phyloP scores from a whole-genome alignment of 164 flowering plant genomes.

The Malania oleifera region DNA sequence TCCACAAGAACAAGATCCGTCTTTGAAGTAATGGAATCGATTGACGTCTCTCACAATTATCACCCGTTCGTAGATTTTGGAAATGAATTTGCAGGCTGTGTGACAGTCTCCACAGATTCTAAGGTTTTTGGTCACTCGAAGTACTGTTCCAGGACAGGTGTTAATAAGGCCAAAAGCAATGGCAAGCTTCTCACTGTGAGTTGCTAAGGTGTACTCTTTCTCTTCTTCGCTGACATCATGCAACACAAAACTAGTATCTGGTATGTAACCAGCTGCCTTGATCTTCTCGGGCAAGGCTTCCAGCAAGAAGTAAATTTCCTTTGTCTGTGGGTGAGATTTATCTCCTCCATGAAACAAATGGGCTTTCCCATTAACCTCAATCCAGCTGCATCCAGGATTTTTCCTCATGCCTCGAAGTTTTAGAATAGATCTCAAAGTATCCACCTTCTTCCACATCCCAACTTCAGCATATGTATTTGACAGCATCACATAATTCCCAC shows the following conservation, averaged over 20 bases:
- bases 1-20: slow-evolving; percentile 39
- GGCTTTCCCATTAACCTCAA: slow-evolving; percentile 40
- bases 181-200: slow-evolving; percentile 51
- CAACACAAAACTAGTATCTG: slow-evolving; percentile 41
- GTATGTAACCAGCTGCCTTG: slow-evolving; percentile 40
- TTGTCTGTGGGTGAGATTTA: slow-evolving; percentile 33
- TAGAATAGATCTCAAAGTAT: slow-evolving; percentile 26
- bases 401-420: slow-evolving; percentile 38
- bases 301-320: slow-evolving; percentile 38
- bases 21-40: slow-evolving; percentile 40
- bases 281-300: slow-evolving; percentile 33
- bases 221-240: slow-evolving; percentile 52
- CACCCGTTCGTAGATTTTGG: slow-evolving; percentile 36
- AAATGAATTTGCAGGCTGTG: slow-evolving; percentile 37
- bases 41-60: slow-evolving; percentile 44
- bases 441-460: slow-evolving; percentile 55
- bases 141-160: slow-evolving; percentile 31
- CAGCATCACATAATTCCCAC: slow-evolving; percentile 48
- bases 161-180: slow-evolving; percentile 49
- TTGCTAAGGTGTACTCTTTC: slow-evolving; percentile 25
- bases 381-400: slow-evolving; percentile 56
- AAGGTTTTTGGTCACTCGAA: slow-evolving; percentile 52
- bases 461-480: slow-evolving; percentile 53
- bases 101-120: slow-evolving; percentile 57
- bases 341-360: slow-evolving; percentile 50